These are phyloP conservation scores for Blastosporella zonata DNA, from an alignment of 1,284 basidiomycete genomes.

Conservation along the genomic window DNA sequence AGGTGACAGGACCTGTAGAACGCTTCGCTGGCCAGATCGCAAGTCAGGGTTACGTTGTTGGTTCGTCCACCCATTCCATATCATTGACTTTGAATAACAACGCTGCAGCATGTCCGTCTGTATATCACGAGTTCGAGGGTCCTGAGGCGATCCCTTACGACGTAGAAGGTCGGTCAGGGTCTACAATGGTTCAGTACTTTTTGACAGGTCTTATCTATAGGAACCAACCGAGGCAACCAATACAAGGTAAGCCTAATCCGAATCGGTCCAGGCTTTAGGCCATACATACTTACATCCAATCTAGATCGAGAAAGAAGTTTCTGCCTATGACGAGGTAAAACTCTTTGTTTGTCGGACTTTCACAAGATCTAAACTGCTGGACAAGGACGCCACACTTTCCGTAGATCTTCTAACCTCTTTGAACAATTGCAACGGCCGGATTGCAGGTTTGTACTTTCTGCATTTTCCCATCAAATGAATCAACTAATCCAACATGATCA, in stretches of 20 bases:
- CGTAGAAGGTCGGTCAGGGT: conserved; percentile 59
- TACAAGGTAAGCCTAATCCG: conserved; percentile 62
- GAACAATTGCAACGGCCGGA: conserved; percentile 84
- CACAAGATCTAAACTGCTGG: conserved; percentile 2
- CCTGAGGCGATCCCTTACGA: conserved; percentile 88
- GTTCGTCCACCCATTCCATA: conserved; percentile 28
- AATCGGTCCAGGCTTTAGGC: background rate
- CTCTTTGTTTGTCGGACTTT: background rate
- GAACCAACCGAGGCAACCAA: conserved; percentile 83
- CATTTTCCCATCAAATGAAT: background rate
- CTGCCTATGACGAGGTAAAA: conserved; percentile 79
- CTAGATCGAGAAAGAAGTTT: conserved; percentile 81
- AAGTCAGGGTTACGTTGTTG: conserved; percentile 81
- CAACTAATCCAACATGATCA: conserved; percentile 9
- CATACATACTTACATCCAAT: background rate
- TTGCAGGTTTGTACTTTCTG: conserved; percentile 58
- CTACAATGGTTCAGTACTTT: background rate
- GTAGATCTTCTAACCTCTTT: conserved; percentile 73
- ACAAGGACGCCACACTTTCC: conserved; percentile 72
- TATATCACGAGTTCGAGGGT: conserved; percentile 88
- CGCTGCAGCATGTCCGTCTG: conserved; percentile 67
- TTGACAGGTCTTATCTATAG: conserved; percentile 24
- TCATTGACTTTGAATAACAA: background rate
- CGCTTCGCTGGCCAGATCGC: conserved; percentile 91
- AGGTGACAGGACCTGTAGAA: conserved; percentile 84